These are phyloP conservation scores for Plasmodium cynomolgi DNA, from an alignment of 169 alveolate genomes.

Conservation along the genomic window DNA sequence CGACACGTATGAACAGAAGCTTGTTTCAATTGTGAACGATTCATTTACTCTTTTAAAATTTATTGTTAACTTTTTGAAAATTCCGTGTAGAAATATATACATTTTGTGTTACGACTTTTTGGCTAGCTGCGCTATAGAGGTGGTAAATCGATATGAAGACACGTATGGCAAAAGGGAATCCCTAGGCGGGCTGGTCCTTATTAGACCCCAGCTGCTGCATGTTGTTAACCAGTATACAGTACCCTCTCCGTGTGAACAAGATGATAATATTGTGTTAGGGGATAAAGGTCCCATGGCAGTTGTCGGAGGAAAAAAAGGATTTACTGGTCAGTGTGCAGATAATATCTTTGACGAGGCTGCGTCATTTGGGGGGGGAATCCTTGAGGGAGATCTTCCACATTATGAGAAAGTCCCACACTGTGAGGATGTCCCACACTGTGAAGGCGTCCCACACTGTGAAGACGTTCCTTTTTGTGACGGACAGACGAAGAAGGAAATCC, in stretches of 20 bases:
- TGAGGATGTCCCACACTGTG: not conserved
- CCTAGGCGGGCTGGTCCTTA: constrained; percentile 51
- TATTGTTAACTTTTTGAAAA: constrained; percentile 53
- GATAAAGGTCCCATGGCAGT: not conserved
- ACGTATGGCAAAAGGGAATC: constrained; percentile 16
- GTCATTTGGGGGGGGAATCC: not conserved
- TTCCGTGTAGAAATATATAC: constrained; percentile 30
- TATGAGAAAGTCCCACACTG: not conserved
- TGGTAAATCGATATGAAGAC: constrained; percentile 48
- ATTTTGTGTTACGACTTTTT: constrained; percentile 65
- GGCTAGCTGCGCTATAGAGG: constrained; percentile 68
- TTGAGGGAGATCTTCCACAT: not conserved
- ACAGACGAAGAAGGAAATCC: not conserved
- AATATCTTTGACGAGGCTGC: constrained; percentile 15
- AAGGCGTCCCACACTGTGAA: not conserved
- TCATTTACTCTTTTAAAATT: constrained; percentile 66
- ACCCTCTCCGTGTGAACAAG: not conserved
- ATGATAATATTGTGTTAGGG: constrained; percentile 5
- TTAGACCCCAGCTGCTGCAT: constrained; percentile 49
- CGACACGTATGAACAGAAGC: constrained; percentile 53
- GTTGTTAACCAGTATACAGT: not conserved
- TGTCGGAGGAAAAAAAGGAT: not conserved
- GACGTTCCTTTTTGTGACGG: not conserved
- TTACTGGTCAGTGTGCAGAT: not conserved
- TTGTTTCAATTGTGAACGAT: constrained; percentile 59